Percentiles rank a stretch among this genome's conserved stretches.
Conservation (phyloP, 257 asterid species). For the Capsicum pubescens region DNA sequence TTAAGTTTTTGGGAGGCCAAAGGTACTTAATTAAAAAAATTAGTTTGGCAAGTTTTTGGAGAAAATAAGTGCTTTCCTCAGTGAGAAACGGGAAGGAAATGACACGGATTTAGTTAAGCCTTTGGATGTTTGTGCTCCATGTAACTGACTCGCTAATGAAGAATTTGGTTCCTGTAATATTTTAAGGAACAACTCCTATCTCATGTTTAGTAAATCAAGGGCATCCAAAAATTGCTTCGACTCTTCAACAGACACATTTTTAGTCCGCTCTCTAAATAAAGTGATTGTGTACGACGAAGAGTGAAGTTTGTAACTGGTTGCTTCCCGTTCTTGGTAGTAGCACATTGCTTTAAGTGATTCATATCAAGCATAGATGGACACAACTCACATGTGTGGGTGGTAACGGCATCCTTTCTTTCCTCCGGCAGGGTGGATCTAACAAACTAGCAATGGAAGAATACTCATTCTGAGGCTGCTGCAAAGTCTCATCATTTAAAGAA, state of each 20-base stretch:
- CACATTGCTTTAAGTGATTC: conserved; percentile 56
- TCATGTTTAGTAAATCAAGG: conserved; percentile 66
- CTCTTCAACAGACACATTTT: conserved; percentile 54
- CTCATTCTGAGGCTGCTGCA: conserved; percentile 28
- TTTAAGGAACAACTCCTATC: conserved; percentile 76
- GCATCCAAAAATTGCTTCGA: conserved; percentile 80
- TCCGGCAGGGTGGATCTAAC: conserved; percentile 38
- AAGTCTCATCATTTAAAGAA: background rate
- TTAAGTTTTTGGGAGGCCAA: too few relatives aligned
- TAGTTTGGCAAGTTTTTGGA: too few relatives aligned
- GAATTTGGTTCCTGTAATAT: conserved; percentile 70
- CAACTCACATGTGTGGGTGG: conserved; percentile 33
- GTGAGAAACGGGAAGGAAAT: conserved; percentile 51
- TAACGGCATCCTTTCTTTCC: conserved; percentile 21
- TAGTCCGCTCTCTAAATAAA: conserved; percentile 55
- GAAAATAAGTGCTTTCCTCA: background rate
- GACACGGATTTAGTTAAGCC: conserved; percentile 69
- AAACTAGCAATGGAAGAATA: conserved; percentile 35
- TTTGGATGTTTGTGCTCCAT: conserved; percentile 42
- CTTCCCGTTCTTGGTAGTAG: conserved; percentile 38
- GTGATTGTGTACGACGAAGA: conserved; percentile 50
- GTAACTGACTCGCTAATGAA: conserved; percentile 53
- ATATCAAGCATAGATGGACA: conserved; percentile 41
- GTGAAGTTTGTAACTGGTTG: conserved; percentile 55
- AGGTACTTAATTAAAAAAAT: too few relatives aligned